Conservation (phyloP, 768 basidiomycete species). For the Lactifluus volemus region DNA sequence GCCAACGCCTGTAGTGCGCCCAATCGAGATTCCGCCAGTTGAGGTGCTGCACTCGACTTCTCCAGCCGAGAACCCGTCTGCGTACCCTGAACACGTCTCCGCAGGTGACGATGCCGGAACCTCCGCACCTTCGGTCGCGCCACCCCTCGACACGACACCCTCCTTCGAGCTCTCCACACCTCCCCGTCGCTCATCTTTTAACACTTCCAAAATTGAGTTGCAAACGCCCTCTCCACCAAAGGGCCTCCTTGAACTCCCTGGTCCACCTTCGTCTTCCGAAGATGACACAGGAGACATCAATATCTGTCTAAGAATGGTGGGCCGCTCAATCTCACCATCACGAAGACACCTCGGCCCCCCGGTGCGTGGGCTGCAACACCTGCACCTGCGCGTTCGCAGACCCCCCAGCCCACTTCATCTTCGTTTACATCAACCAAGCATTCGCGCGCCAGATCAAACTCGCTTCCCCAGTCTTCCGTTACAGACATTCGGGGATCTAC, state of each 20-base stretch:
- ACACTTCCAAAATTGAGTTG: conserved; percentile 39
- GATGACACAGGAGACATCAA: conserved; percentile 36
- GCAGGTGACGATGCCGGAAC: background rate
- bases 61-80: background rate
- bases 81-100: background rate
- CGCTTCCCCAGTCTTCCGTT: conserved; percentile 15
- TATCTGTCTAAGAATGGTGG: conserved; percentile 18
- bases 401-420: conserved; percentile 4
- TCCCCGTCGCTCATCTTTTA: conserved; percentile 35
- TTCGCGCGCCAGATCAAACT: conserved; percentile 16
- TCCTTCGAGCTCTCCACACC: conserved; percentile 37
- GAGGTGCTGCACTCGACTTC: conserved; percentile 28
- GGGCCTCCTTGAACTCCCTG: conserved; percentile 58
- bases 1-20: conserved; percentile 11
- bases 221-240: conserved; percentile 56
- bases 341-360: conserved; percentile 40
- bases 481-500: background rate
- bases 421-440: background rate
- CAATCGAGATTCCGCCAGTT: conserved; percentile 11
- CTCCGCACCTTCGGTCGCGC: conserved; percentile 15
- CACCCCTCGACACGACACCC: conserved; percentile 10
- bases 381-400: conserved; percentile 21
- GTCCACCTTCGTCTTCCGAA: conserved; percentile 47
- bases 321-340: conserved; percentile 26
- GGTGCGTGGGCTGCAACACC: conserved; percentile 40